These are phyloP conservation scores for Sphaceloma murrayae DNA, from an alignment of 2,329 filamentous ascomycete species.

Conservation along the genomic window DNA sequence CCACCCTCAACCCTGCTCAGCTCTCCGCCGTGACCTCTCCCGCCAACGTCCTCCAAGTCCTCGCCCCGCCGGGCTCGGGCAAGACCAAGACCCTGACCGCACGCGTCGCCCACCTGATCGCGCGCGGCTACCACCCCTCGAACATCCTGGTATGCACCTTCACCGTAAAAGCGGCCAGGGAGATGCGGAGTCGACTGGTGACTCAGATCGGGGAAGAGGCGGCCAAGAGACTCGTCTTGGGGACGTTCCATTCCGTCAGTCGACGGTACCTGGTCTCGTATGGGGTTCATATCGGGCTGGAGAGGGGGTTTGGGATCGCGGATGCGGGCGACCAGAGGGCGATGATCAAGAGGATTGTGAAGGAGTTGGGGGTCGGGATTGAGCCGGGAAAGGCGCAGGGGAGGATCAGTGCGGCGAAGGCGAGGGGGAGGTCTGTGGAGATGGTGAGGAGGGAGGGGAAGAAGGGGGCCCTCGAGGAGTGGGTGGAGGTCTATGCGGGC, in stretches of 20 bases:
- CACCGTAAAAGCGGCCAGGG: conserved; percentile 84
- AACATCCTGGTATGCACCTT: conserved; percentile 95
- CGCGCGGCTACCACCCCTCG: conserved; percentile 62
- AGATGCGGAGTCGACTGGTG: conserved; percentile 85
- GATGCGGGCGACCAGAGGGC: conserved; percentile 71
- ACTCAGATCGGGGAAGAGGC: conserved; percentile 68
- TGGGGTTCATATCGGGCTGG: conserved; percentile 71
- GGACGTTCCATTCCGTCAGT: conserved; percentile 91
- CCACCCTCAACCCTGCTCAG: conserved; percentile 56
- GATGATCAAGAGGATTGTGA: conserved; percentile 74
- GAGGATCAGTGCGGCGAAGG: conserved; percentile 61
- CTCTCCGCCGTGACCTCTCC: conserved; percentile 54
- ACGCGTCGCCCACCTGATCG: conserved; percentile 79
- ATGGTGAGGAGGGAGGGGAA: conserved; percentile 30
- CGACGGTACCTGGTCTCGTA: conserved; percentile 75
- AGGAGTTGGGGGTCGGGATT: conserved; percentile 50
- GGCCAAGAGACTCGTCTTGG: conserved; percentile 69
- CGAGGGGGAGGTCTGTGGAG: conserved; percentile 42
- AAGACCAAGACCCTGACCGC: conserved; percentile 95
- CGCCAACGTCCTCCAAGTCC: conserved; percentile 50
- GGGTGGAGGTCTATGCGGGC: conserved; percentile 57
- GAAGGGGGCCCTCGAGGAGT: conserved; percentile 51
- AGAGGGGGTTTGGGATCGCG: conserved; percentile 80
- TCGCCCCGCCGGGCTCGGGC: conserved; percentile 59
- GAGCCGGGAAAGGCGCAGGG: conserved; percentile 62